phyloP scores from a whole-genome alignment of 1,284 basidiomycete species.

The Pseudozyma thailandica region DNA sequence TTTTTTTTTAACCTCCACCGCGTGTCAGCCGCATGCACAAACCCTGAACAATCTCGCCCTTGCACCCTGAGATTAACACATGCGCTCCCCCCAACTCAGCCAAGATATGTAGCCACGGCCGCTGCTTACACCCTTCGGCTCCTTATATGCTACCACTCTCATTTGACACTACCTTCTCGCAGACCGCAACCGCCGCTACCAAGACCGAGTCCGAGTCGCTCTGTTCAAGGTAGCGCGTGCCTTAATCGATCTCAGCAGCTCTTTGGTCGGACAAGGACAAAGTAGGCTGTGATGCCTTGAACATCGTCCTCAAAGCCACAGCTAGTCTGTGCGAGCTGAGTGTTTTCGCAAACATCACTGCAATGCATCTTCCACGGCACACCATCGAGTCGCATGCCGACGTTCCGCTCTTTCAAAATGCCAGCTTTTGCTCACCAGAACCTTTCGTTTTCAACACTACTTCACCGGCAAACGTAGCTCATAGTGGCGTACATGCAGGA shows the following conservation, averaged over 20 bases:
- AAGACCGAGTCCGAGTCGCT: too few species aligned
- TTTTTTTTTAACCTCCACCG: background rate
- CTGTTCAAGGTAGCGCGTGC: background rate
- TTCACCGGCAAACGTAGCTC: background rate
- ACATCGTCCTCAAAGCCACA: conserved; percentile 1
- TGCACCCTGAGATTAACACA: conserved; percentile 4
- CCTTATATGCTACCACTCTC: too few species aligned
- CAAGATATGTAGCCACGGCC: too few species aligned
- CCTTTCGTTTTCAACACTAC: background rate
- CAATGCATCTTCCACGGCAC: conserved; percentile 57
- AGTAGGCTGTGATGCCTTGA: conserved; percentile 14
- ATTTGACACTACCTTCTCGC: too few species aligned
- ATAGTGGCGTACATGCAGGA: background rate
- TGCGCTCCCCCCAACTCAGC: background rate
- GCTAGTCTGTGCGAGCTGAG: conserved; percentile 4
- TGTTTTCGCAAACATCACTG: background rate
- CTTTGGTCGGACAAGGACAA: background rate
- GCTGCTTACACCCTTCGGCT: too few species aligned
- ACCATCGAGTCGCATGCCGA: conserved; percentile 53
- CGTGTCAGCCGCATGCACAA: background rate
- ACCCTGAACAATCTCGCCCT: background rate
- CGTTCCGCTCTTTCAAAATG: conserved; percentile 48
- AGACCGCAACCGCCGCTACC: too few species aligned
- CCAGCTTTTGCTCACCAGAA: conserved; percentile 43
- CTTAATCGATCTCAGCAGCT: background rate